Base-by-base conservation (phyloP, 257 asterid genomes). In the Haberlea rhodopensis region DNA sequence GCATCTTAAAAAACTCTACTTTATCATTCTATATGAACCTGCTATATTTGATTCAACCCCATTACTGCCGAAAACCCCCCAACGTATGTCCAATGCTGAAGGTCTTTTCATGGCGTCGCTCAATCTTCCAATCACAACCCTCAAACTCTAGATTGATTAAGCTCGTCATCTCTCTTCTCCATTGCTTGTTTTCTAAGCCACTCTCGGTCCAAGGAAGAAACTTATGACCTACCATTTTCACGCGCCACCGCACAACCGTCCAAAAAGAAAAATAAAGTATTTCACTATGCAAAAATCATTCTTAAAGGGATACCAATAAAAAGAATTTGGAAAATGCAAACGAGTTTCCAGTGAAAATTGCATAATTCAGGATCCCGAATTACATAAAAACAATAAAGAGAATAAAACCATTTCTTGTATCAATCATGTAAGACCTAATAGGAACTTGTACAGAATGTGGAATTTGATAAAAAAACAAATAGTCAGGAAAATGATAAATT, bases 141-240 rank as follows among this genome's bases (percentile, higher is more conserved):
- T 46, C 23, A 28, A 2, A 19, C 71, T 11, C 62, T 53, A 55
- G 15, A 5, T 60, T 18, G 29, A 23, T 55, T 25, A 1, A 58
- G 26, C 56, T 51, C 68, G 16, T 34, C 70, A 8, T 65, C 67
- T 10, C 18, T 66, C 71, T 60, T 51, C 62, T 8, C 24, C 27
- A 29, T 46, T 53, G 27, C 61, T 56, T 81, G 79, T 61, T 71
- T 60, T 26, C 68, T 68, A 4, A 52, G 54, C 68, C 69, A 71
- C 52, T 73, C 78, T 65, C 70, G 57, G 1, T 63, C 75, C 15
- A 63, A 67, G 11, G 78, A 73, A 21, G 71, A 78, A 26, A 23
- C 59, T 13, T 69, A 63, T 73, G 96, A 91, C 70, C 94, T 95
- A 58, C 91, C 95, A 28, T 85, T 90, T 79, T 68, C 88, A 29